Evolutionary conservation across 169 alveolate species (phyloP).

Genomic region (Plasmodium vivax): DNA sequence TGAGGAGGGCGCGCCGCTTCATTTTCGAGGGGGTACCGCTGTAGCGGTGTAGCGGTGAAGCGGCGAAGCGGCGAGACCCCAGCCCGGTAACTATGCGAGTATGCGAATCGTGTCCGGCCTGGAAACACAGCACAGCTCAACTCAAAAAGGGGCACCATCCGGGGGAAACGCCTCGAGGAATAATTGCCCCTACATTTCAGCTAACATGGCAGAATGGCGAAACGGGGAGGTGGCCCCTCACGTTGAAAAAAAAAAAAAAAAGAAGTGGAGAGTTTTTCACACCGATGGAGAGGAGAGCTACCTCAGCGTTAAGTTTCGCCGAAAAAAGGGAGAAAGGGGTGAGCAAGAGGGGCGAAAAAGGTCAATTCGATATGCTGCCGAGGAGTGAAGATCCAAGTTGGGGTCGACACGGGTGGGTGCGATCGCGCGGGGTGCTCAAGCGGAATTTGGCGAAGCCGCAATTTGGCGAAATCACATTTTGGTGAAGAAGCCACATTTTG

Average conservation of each 20-base stretch:
- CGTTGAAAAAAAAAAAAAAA: background rate
- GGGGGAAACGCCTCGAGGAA: background rate
- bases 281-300: background rate
- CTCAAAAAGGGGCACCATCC: background rate
- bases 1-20: slow-evolving; percentile 26
- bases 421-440: background rate
- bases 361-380: background rate
- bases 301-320: background rate
- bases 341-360: background rate
- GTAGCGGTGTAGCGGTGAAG: background rate
- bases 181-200: background rate
- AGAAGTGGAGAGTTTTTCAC: background rate
- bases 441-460: background rate
- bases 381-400: background rate
- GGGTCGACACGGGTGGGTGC: background rate
- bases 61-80: background rate
- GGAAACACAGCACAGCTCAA: background rate
- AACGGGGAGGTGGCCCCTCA: background rate
- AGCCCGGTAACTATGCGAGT: background rate
- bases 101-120: background rate
- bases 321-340: background rate
- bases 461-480: no score
- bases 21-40: background rate
- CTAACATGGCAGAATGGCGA: background rate
- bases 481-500: no score